Percentiles rank a stretch among this genome's conserved stretches.
phyloP scores from a whole-genome alignment of 345 rosid genomes.

The Moringa oleifera region DNA sequence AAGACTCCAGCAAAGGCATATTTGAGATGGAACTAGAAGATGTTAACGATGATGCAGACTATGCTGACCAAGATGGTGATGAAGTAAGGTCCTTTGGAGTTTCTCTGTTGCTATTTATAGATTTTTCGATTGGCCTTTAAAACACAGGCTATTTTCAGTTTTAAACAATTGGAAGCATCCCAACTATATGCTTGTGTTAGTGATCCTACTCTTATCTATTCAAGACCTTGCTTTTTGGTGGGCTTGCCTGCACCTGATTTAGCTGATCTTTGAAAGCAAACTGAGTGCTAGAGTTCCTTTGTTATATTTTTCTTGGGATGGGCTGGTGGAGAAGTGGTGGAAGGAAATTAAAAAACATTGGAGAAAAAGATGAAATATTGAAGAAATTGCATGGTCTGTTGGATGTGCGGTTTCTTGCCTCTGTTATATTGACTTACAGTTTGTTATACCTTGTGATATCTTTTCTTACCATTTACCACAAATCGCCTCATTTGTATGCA shows the following conservation, averaged over 20 bases:
- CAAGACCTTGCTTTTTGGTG: no score
- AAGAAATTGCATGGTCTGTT: no score
- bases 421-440: background rate
- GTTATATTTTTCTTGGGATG: background rate
- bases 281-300: no score
- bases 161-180: background rate
- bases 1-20: conserved; percentile 68
- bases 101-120: background rate
- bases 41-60: conserved; percentile 33
- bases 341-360: no score
- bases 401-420: background rate
- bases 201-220: no score
- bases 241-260: no score
- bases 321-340: background rate
- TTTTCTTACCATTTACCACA: no score
- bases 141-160: background rate
- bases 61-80: conserved; percentile 25
- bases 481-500: no score
- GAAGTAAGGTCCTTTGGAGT: conserved; percentile 36
- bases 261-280: no score
- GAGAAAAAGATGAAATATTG: no score
- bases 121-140: background rate
- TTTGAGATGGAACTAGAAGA: conserved; percentile 85
- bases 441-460: no score
- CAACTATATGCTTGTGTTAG: background rate